Evolutionary conservation across 208 protist species (phyloP).

Genomic region (Crithidia bombi): DNA sequence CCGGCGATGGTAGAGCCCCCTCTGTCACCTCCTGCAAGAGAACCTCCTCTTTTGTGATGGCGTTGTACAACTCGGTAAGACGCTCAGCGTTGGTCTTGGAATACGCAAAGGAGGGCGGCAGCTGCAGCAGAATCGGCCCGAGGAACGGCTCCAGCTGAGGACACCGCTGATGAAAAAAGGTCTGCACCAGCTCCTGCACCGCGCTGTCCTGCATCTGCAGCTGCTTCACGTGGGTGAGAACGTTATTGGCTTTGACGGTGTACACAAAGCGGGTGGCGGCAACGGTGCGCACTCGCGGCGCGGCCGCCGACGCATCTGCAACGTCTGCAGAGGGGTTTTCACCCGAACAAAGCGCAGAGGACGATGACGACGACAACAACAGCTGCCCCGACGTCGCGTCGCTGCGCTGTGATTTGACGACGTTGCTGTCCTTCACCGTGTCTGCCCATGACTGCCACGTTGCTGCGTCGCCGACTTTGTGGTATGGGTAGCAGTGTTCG

Average conservation of each 20-base stretch:
- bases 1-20: background rate
- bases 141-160: conserved; percentile 48
- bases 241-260: conserved; percentile 79
- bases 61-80: conserved; percentile 38
- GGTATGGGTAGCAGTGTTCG: conserved; percentile 84
- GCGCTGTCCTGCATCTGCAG: conserved; percentile 51
- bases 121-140: conserved; percentile 70
- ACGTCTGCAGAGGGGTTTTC: too few relatives aligned
- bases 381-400: background rate
- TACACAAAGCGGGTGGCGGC: conserved; percentile 48
- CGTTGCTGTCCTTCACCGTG: conserved; percentile 42
- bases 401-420: background rate
- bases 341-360: background rate
- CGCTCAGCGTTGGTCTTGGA: conserved; percentile 45
- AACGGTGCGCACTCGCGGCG: conserved; percentile 4
- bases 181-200: conserved; percentile 43
- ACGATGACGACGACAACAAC: background rate
- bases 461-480: conserved; percentile 48
- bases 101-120: conserved; percentile 69
- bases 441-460: conserved; percentile 64
- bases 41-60: conserved; percentile 41
- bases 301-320: background rate
- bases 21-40: conserved; percentile 10
- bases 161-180: conserved; percentile 62
- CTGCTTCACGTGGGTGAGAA: conserved; percentile 72